A percentile compares a stretch with the other conserved stretches of the same genome.
Evolutionary conservation across 129 eudicot genomes (phyloP).

Genomic region (Daucus carota): DH1_v3.0 NC_030382.2:39388501-39389000

Average conservation of each 20-base stretch:
- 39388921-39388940: too few relatives aligned
- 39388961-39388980: too few relatives aligned
- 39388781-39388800: too few relatives aligned
- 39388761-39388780: slow-evolving; percentile 12
- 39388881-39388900: too few relatives aligned
- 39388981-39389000: too few relatives aligned
- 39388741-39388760: slow-evolving; percentile 55
- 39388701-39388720: slow-evolving; percentile 38
- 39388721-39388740: slow-evolving; percentile 63
- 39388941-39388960: too few relatives aligned
- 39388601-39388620: slow-evolving; percentile 41
- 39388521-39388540: neutral
- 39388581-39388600: neutral
- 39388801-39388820: too few relatives aligned
- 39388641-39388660: slow-evolving; percentile 24
- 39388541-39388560: neutral
- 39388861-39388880: too few relatives aligned
- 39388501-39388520: slow-evolving; percentile 45
- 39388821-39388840: too few relatives aligned
- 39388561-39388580: neutral
- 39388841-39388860: too few relatives aligned
- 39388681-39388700: slow-evolving; percentile 16
- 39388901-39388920: too few relatives aligned
- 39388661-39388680: slow-evolving; percentile 3
- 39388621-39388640: slow-evolving; percentile 56